These are phyloP conservation scores for Porcisia deanei DNA, from an alignment of 208 protist species.

Conservation along the genomic window DNA sequence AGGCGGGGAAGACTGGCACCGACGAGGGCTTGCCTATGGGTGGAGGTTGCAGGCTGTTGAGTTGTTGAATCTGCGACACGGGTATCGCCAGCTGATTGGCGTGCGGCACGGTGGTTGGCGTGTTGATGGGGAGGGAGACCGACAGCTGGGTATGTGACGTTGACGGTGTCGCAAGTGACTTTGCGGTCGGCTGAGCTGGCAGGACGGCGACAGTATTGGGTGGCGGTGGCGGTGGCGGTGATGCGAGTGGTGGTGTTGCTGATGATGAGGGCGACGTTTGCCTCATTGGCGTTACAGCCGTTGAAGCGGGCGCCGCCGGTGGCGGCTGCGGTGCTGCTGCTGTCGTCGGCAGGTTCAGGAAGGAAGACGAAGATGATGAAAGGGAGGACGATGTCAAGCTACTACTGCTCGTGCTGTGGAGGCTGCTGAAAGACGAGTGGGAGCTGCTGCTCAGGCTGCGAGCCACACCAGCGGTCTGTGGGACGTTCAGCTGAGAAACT, in stretches of 20 bases:
- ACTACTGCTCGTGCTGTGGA: conserved; percentile 24
- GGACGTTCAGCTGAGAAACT: background rate
- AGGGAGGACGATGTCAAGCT: conserved; percentile 12
- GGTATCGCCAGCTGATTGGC: conserved; percentile 6
- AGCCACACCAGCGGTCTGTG: background rate
- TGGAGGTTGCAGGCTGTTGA: background rate
- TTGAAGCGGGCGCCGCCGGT: background rate
- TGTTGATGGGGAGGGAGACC: background rate
- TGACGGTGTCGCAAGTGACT: background rate
- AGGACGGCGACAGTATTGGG: background rate
- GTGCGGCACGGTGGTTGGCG: background rate
- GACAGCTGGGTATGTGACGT: background rate
- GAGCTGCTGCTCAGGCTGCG: conserved; percentile 20
- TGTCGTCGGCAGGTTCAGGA: conserved; percentile 6
- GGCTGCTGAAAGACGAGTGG: conserved; percentile 23
- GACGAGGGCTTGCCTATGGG: background rate
- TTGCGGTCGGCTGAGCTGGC: background rate
- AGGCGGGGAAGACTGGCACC: background rate
- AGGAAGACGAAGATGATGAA: conserved; percentile 3
- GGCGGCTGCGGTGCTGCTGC: background rate
- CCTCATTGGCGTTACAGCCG: background rate
- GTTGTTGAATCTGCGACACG: conserved; percentile 13
- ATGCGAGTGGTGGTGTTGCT: background rate
- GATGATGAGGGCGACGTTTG: background rate
- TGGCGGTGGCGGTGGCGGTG: background rate